Base-by-base conservation (phyloP, 106 monocot species). In the Allium fistulosum region DNA sequence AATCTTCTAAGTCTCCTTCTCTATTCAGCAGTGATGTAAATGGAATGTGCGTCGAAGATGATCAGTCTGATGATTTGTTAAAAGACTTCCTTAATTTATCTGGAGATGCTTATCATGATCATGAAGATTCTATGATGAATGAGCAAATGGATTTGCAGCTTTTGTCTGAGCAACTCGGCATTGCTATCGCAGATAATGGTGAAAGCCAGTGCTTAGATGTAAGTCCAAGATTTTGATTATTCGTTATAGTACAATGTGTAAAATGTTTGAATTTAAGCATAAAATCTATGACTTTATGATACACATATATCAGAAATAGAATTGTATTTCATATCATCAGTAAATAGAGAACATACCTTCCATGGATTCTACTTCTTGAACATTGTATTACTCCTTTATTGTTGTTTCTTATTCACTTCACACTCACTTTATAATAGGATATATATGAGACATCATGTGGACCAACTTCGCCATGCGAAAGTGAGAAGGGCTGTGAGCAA, bases 121-220 rank as follows among this genome's bases (percentile, higher is more conserved):
- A 48, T 14, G 66, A 70, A 26, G 73, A 71, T 74, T 59, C 69
- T n/a, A 61, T 52, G 45, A 17, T 86, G 28, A 78, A 53, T 11
- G 95, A 95, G 66, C 88, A 86, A 63, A 69, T 96, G 72, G 95
- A 96, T 45, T 75, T 96, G n/a, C 85, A 96, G 66, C 68, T 91
- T 57, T 75, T 96, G 46, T 91, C 95, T 22, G 95, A 96, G 64
- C 84, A 96, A 78, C 95, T 96, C 56, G 95, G 95, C 58, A 91
- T 96, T 67, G 82, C 79, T 56, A 91, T 96, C 26, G 78, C 91
- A 58, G 95, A 91, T 50, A 82, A 75, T 77, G 91, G 77, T 62
- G 86, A 88, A 70, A 88, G 81, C 59, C 81, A 85, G 59, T 72
- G 63, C 53, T 79, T 94, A 74, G 94, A 94, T 79, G 94, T 94